Base-by-base conservation (phyloP, 139 green algal species). In the Ettlia oleoabundans region DNA sequence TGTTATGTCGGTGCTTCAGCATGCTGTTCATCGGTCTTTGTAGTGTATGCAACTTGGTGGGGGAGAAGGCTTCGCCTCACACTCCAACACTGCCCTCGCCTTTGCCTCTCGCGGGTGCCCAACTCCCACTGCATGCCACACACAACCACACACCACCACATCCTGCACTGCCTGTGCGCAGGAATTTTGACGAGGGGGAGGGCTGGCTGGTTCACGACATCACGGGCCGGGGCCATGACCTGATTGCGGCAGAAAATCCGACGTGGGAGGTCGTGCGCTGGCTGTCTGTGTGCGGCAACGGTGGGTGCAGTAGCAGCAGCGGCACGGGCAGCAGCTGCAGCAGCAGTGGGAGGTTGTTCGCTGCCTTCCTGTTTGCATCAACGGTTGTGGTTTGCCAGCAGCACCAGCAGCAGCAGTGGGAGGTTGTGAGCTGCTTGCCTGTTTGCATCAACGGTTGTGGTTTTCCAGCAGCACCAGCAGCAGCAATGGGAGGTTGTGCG, bases 131-230 rank as follows among this genome's bases (percentile, higher is more conserved):
- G 18, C n/a, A n/a, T n/a, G n/a, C n/a, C n/a, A n/a, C n/a, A n/a
- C n/a, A 10, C 37, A 18, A 35, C 67, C 22, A 55, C 67, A 7
- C 38, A 19, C 4, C 67, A 2, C 40, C 26, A 7, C 1, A 18
- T 43, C 28, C 42, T 15, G 47, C 47, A 58, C 18, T 65, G 21
- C 55, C 18, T n/a, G 21, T 65, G 15, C 47, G 52, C 72, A 79
- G 72, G 92, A 92, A 90, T 41, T 97, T 98, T 83, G 94, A 98
- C 80, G 92, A 94, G 80, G 94, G 94, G 30, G 26, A 63, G 4
- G 94, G 90, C 6, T 93, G 92, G 80, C 42, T 55, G 10, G 92
- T 94, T 9, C 74, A 89, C n/a, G 94, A 98, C 84, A 80, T 86
- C 26, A 97, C 93, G 2, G 89, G 89, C 4, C 86, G 89, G 41